A percentile compares a stretch with the other conserved stretches of the same genome.
phyloP scores from a whole-genome alignment of 2,329 filamentous ascomycete genomes.

The Penicillium decumbens region DNA sequence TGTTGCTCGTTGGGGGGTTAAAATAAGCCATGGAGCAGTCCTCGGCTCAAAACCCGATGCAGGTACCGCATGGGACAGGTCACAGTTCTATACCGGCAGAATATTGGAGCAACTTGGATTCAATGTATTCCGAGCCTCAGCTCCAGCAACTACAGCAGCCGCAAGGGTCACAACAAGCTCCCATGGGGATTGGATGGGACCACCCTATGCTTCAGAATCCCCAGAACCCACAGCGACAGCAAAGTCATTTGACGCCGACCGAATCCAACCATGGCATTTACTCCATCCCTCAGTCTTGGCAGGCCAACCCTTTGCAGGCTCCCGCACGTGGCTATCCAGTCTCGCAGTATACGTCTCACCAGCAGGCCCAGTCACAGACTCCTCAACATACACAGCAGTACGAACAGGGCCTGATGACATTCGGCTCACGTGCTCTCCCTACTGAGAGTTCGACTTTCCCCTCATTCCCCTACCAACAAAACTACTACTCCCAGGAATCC shows the following conservation, averaged over 20 bases:
- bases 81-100: slow-evolving; percentile 29
- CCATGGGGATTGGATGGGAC: slow-evolving; percentile 37
- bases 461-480: slow-evolving; percentile 29
- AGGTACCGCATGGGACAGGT: slow-evolving; percentile 28
- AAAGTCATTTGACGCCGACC: slow-evolving; percentile 20
- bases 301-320: slow-evolving; percentile 30
- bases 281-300: slow-evolving; percentile 33
- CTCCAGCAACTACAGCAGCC: slow-evolving; percentile 26
- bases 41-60: slow-evolving; percentile 28
- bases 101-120: slow-evolving; percentile 38
- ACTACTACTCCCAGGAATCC: slow-evolving; percentile 32
- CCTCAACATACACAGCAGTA: slow-evolving; percentile 28
- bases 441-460: slow-evolving; percentile 33
- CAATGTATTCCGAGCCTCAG: slow-evolving; percentile 30
- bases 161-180: slow-evolving; percentile 23
- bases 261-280: slow-evolving; percentile 33
- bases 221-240: slow-evolving; percentile 24
- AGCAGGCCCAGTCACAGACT: slow-evolving; percentile 23
- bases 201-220: slow-evolving; percentile 35
- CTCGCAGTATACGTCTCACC: slow-evolving; percentile 25
- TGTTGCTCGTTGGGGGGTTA: not conserved
- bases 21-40: slow-evolving; percentile 34
- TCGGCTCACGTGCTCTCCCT: slow-evolving; percentile 28
- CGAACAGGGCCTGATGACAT: slow-evolving; percentile 29
- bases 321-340: slow-evolving; percentile 27